Conservation (phyloP, 495 filamentous ascomycete species). For the Cercophora newfieldiana region DNA sequence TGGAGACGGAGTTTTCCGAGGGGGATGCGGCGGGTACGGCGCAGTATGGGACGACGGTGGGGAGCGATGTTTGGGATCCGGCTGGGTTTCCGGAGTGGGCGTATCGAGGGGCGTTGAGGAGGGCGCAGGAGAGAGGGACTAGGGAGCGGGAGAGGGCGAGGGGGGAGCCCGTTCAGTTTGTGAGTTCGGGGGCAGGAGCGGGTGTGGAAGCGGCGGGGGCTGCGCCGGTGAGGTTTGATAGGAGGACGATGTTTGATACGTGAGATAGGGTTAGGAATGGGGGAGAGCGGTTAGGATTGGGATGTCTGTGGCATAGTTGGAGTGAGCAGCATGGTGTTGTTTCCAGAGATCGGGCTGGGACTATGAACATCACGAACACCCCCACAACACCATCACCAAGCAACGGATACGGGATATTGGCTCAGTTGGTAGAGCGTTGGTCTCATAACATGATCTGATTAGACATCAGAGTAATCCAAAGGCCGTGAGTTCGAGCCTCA, state of each 20-base stretch:
- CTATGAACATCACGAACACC: neutral
- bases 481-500: conserved; percentile 6
- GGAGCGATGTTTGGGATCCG: conserved; percentile 67
- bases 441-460: conserved; percentile 7
- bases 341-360: neutral
- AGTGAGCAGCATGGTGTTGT: neutral
- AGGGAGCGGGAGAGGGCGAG: conserved; percentile 57
- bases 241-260: conserved; percentile 51
- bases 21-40: conserved; percentile 19
- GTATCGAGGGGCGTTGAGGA: conserved; percentile 71
- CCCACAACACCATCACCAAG: neutral
- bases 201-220: conserved; percentile 27
- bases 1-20: conserved; percentile 50
- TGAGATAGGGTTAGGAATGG: conserved; percentile 25
- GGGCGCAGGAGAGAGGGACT: conserved; percentile 59
- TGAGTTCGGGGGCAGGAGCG: conserved; percentile 47
- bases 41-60: conserved; percentile 77
- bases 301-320: neutral
- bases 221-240: conserved; percentile 40
- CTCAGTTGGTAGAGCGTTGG: conserved; percentile 7
- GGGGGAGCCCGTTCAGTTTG: conserved; percentile 76
- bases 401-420: neutral
- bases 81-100: conserved; percentile 65
- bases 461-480: conserved; percentile 7
- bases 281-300: neutral